These are phyloP conservation scores for Ogataea paraovalis DNA, from an alignment of 805 yeast species.

Conservation along the genomic window DNA sequence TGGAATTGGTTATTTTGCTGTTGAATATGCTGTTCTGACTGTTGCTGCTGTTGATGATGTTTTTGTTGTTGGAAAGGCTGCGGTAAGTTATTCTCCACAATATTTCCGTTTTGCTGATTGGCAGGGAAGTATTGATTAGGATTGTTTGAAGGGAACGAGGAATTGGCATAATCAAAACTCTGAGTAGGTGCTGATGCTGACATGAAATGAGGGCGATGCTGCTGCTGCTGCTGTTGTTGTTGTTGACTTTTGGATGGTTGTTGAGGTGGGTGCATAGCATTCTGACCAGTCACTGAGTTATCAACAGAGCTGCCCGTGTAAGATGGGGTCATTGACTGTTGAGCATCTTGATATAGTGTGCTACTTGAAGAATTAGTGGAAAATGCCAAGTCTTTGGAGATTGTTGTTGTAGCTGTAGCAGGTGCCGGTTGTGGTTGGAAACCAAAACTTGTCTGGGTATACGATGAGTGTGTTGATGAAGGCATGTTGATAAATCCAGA, in stretches of 20 bases:
- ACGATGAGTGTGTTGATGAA: conserved; percentile 8
- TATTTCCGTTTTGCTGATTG: conserved; percentile 6
- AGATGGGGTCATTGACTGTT: conserved; percentile 22
- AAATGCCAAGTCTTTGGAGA: conserved; percentile 46
- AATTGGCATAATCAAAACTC: conserved; percentile 12
- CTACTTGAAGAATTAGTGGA: conserved; percentile 33
- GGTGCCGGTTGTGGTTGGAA: conserved; percentile 37
- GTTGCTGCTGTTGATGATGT: conserved; percentile 11
- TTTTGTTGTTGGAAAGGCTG: conserved; percentile 10
- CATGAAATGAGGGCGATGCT: conserved; percentile 18
- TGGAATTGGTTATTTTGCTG: conserved; percentile 6
- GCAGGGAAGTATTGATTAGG: conserved; percentile 6
- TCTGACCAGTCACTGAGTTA: conserved; percentile 3
- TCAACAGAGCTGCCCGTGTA: conserved; percentile 1
- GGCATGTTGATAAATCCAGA: conserved; percentile 14
- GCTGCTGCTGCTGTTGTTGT: conserved; percentile 12
- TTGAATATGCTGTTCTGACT: conserved; percentile 12
- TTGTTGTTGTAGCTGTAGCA: conserved; percentile 52
- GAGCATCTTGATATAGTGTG: conserved; percentile 32
- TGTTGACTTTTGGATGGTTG: conserved; percentile 12
- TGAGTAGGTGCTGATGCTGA: conserved; percentile 30
- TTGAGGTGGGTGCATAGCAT: conserved; percentile 7
- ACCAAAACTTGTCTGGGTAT: conserved; percentile 14
- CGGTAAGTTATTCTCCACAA: conserved; percentile 6
- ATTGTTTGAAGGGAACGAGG: conserved; percentile 11